Evolutionary conservation across 345 rosid genomes (phyloP).

Genomic region (Viola odorata): DNA sequence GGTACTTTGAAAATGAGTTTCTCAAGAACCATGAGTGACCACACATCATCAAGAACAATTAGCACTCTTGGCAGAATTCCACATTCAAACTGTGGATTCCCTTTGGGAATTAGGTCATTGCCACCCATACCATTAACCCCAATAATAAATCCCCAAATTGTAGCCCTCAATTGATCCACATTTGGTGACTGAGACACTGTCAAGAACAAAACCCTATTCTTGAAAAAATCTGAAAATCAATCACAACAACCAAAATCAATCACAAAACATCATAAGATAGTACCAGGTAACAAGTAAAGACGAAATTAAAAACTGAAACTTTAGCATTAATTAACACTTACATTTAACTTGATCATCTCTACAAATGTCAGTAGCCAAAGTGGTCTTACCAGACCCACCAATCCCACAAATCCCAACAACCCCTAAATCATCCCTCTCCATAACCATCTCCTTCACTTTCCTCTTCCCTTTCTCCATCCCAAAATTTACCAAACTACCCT

Average conservation of each 20-base stretch:
- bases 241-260: neutral
- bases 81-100: constrained; percentile 33
- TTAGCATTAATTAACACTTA: constrained; percentile 23
- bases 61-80: constrained; percentile 25
- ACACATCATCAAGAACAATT: constrained; percentile 84
- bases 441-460: constrained; percentile 72
- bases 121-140: constrained; percentile 32
- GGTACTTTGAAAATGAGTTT: constrained; percentile 42
- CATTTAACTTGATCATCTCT: constrained; percentile 57
- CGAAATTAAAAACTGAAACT: neutral
- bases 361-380: constrained; percentile 63
- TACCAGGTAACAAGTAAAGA: neutral
- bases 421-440: constrained; percentile 26
- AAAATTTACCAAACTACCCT: constrained; percentile 23
- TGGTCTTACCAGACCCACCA: constrained; percentile 90
- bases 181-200: constrained; percentile 85
- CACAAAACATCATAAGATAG: neutral
- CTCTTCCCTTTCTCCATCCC: constrained; percentile 64
- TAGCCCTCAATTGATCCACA: constrained; percentile 41
- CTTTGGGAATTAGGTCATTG: constrained; percentile 21
- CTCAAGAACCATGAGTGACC: constrained; percentile 56
- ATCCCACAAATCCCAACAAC: constrained; percentile 68
- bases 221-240: constrained; percentile 42
- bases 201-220: constrained; percentile 50
- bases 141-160: constrained; percentile 35